phyloP scores from a whole-genome alignment of 805 yeast genomes.

The Lachancea sp. region DNA sequence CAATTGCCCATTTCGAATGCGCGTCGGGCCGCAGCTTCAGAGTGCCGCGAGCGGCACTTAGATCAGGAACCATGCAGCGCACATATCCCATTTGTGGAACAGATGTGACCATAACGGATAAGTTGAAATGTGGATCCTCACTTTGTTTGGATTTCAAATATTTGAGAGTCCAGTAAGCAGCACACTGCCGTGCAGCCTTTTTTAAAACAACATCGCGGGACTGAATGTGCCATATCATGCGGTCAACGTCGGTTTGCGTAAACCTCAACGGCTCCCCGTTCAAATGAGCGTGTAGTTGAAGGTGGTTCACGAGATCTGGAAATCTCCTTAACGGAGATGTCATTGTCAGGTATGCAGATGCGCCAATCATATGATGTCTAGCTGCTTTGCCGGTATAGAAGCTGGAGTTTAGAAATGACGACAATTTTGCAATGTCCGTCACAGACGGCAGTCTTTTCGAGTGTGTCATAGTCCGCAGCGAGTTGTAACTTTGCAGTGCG shows the following conservation, averaged over 20 bases:
- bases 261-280: conserved; percentile 27
- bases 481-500: conserved; percentile 21
- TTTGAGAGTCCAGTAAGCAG: conserved; percentile 35
- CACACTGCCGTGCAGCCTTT: conserved; percentile 25
- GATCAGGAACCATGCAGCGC: conserved; percentile 28
- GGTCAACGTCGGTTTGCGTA: conserved; percentile 30
- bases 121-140: conserved; percentile 7
- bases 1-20: conserved; percentile 34
- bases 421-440: conserved; percentile 38
- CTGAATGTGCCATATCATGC: conserved; percentile 39
- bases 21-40: conserved; percentile 25
- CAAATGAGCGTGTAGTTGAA: conserved; percentile 55
- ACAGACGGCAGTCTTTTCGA: conserved; percentile 24
- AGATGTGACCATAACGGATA: conserved; percentile 37
- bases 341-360: conserved; percentile 57
- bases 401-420: conserved; percentile 48
- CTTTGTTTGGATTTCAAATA: conserved; percentile 20
- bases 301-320: conserved; percentile 73
- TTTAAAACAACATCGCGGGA: conserved; percentile 38
- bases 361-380: conserved; percentile 58
- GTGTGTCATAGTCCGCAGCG: conserved; percentile 18
- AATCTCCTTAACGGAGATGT: conserved; percentile 88
- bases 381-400: conserved; percentile 40
- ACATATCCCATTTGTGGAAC: conserved; percentile 36
- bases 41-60: conserved; percentile 27